Evolutionary conservation across 2,329 filamentous ascomycete species (phyloP).

Genomic region (Thermomyces lanuginosus): DNA sequence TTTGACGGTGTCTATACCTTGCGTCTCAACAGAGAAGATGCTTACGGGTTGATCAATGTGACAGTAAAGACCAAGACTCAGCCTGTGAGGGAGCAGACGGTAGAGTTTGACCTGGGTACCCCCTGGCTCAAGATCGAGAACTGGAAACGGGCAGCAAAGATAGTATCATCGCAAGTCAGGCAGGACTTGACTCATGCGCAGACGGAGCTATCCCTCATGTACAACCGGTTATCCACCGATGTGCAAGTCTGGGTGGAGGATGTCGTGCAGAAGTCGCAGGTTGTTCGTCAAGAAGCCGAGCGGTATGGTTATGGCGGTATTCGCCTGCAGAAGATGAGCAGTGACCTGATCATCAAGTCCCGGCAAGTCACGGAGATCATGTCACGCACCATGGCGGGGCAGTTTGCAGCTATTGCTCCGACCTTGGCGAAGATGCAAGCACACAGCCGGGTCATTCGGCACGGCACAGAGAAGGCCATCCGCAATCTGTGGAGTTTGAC

Average conservation of each 20-base stretch:
- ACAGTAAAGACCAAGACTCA: conserved; percentile 27
- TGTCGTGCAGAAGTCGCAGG: conserved; percentile 20
- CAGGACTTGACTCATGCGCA: conserved; percentile 24
- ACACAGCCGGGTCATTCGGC: conserved; percentile 14
- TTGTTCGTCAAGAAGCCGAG: conserved; percentile 16
- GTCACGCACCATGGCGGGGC: conserved; percentile 15
- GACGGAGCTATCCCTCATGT: conserved; percentile 21
- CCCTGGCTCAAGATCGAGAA: conserved; percentile 32
- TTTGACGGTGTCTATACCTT: conserved; percentile 39
- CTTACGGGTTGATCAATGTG: conserved; percentile 34
- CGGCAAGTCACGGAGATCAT: conserved; percentile 20
- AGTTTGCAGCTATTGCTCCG: conserved; percentile 17
- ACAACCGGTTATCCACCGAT: conserved; percentile 22
- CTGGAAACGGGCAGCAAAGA: conserved; percentile 28
- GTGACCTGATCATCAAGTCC: conserved; percentile 16
- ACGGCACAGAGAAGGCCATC: conserved; percentile 14
- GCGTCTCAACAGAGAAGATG: conserved; percentile 33
- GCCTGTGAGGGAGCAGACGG: conserved; percentile 19
- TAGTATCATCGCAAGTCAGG: conserved; percentile 19
- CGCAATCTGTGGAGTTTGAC: conserved; percentile 16
- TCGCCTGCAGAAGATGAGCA: conserved; percentile 10
- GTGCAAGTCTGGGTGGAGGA: conserved; percentile 23
- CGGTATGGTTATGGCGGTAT: conserved; percentile 12
- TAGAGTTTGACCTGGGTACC: conserved; percentile 27
- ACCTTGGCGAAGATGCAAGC: conserved; percentile 12